Percentiles rank a stretch among this genome's conserved stretches.
Conservation (phyloP, 805 yeast species). For the Alloascoidea hylecoeti region DNA sequence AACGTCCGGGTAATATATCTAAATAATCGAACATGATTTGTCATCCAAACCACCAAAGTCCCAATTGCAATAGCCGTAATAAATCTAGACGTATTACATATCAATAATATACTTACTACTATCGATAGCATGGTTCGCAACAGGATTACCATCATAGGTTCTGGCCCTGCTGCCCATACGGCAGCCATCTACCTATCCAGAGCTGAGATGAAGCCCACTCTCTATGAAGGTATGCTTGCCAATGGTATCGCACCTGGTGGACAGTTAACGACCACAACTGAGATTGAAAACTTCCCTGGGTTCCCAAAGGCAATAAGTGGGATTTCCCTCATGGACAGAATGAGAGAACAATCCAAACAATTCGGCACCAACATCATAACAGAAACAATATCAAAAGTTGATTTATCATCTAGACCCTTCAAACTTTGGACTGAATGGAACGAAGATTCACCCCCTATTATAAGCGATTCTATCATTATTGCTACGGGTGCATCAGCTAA, state of each 20-base stretch:
- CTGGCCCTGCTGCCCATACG: slow-evolving; percentile 99
- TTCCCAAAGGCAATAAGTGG: slow-evolving; percentile 92
- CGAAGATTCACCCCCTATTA: slow-evolving; percentile 83
- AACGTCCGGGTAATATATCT: too few species aligned
- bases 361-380: slow-evolving; percentile 93
- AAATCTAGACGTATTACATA: too few species aligned
- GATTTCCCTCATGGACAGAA: slow-evolving; percentile 76
- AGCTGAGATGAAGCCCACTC: slow-evolving; percentile 87
- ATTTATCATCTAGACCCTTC: slow-evolving; percentile 78
- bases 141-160: slow-evolving; percentile 80
- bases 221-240: slow-evolving; percentile 88
- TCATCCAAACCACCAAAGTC: too few species aligned
- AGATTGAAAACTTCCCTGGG: slow-evolving; percentile 97
- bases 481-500: slow-evolving; percentile 99
- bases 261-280: slow-evolving; percentile 96
- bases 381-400: slow-evolving; percentile 90
- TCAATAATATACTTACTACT: neutral
- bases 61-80: too few species aligned
- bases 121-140: slow-evolving; percentile 66
- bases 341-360: slow-evolving; percentile 76
- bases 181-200: slow-evolving; percentile 96
- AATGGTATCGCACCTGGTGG: slow-evolving; percentile 99
- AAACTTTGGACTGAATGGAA: slow-evolving; percentile 94
- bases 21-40: too few species aligned
- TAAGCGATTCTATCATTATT: slow-evolving; percentile 83